Evolutionary conservation across 108 stramenopile genomes (phyloP).

Genomic region (Cafeteria roenbergensis): DNA sequence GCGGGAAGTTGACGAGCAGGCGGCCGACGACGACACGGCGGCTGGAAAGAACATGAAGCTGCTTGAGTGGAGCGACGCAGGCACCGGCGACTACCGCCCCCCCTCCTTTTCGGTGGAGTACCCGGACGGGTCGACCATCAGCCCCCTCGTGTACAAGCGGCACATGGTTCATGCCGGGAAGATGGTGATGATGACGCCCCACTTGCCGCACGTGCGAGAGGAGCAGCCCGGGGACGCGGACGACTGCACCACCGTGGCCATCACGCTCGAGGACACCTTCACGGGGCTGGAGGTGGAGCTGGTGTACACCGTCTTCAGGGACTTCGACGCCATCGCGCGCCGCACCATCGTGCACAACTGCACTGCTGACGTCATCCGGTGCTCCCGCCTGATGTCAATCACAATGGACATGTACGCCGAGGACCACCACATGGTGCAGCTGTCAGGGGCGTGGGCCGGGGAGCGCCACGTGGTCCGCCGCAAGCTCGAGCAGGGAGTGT

Average conservation of each 20-base stretch:
- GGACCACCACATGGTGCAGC: background rate
- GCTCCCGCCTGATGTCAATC: background rate
- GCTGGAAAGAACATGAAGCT: background rate
- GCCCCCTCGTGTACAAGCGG: slow-evolving; percentile 1
- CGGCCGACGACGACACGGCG: background rate
- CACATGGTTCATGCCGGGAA: background rate
- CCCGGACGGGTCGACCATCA: slow-evolving; percentile 10
- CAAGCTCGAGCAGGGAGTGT: slow-evolving; percentile 13
- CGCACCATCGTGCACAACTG: background rate
- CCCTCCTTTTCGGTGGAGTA: slow-evolving; percentile 17
- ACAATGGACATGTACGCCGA: background rate
- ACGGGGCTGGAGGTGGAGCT: slow-evolving; percentile 12
- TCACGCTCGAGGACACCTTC: slow-evolving; percentile 9
- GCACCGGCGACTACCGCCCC: slow-evolving; percentile 18
- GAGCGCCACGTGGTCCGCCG: slow-evolving; percentile 1
- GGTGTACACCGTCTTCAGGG: slow-evolving; percentile 2
- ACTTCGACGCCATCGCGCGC: background rate
- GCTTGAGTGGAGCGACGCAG: slow-evolving; percentile 9
- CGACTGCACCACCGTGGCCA: slow-evolving; percentile 4
- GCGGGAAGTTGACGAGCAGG: background rate
- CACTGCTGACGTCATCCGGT: background rate
- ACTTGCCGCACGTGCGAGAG: background rate
- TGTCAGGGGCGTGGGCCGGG: slow-evolving; percentile 15
- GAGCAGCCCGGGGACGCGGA: background rate
- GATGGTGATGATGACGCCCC: background rate